A percentile compares a stretch with the other conserved stretches of the same genome.
These are phyloP conservation scores for Kodamaea kaohsiungensis DNA, from an alignment of 805 yeast genomes.

Conservation along the genomic window DNA sequence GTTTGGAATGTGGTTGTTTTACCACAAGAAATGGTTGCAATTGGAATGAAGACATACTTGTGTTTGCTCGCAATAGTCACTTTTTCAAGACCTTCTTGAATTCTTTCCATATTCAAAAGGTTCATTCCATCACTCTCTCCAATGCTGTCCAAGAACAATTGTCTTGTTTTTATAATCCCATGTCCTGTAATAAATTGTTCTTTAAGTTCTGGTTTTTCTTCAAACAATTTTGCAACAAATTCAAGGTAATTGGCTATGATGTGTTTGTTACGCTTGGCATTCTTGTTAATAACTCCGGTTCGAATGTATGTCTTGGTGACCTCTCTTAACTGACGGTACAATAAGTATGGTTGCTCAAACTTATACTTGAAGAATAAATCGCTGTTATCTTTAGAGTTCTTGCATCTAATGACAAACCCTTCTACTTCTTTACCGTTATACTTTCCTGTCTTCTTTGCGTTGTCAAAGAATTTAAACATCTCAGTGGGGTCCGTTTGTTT, in stretches of 20 bases:
- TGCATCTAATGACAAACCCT: constrained; percentile 88
- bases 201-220: constrained; percentile 45
- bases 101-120: constrained; percentile 51
- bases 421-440: constrained; percentile 76
- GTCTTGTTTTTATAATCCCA: constrained; percentile 75
- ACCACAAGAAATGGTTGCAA: constrained; percentile 94
- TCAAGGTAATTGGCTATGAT: constrained; percentile 51
- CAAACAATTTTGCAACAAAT: constrained; percentile 61
- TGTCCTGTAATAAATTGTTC: constrained; percentile 53
- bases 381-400: constrained; percentile 16
- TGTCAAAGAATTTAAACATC: constrained; percentile 53
- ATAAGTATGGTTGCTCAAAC: constrained; percentile 90
- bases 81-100: constrained; percentile 21
- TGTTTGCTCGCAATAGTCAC: constrained; percentile 12
- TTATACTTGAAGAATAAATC: constrained; percentile 89
- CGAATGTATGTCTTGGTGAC: constrained; percentile 62
- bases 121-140: constrained; percentile 55
- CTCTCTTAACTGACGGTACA: constrained; percentile 91
- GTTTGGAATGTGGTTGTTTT: constrained; percentile 81
- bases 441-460: constrained; percentile 64
- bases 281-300: not conserved
- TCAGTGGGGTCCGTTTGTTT: constrained; percentile 36
- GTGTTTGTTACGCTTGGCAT: constrained; percentile 23
- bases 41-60: constrained; percentile 60
- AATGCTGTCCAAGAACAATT: constrained; percentile 54